Percentiles rank a stretch among this genome's conserved stretches.
Evolutionary conservation across 148 eudicot genomes (phyloP).

Genomic region (Linanthus parryae): DNA sequence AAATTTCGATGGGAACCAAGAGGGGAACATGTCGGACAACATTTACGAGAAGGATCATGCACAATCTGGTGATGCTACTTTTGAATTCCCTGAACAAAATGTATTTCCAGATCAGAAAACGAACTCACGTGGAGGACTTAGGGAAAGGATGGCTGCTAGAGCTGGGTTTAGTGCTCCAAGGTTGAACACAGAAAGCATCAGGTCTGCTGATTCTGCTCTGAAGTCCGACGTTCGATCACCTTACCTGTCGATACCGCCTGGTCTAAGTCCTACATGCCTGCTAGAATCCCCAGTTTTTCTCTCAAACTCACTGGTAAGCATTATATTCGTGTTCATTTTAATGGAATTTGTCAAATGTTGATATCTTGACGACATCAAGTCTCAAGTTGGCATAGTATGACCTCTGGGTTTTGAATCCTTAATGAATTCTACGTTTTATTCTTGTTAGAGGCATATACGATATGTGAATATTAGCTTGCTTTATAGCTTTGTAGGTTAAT

Average conservation of each 20-base stretch:
- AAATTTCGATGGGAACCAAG: conserved; percentile 9
- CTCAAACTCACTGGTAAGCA: conserved; percentile 45
- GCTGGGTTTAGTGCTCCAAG: conserved; percentile 53
- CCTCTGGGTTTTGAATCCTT: neutral
- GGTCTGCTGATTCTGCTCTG: conserved; percentile 22
- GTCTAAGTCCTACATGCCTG: conserved; percentile 42
- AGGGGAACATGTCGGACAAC: conserved; percentile 3
- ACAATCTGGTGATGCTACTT: conserved; percentile 6
- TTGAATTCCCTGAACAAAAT: conserved; percentile 15
- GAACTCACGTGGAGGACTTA: conserved; percentile 36
- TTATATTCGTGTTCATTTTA: too few relatives aligned
- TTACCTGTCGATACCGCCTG: conserved; percentile 39
- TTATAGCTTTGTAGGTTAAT: neutral
- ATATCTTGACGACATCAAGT: too few relatives aligned
- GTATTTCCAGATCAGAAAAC: conserved; percentile 23
- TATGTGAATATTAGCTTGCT: neutral
- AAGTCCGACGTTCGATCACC: conserved; percentile 31
- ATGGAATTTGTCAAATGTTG: too few relatives aligned
- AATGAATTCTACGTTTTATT: too few relatives aligned
- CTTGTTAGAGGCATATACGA: neutral
- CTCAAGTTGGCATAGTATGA: too few relatives aligned
- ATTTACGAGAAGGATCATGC: conserved; percentile 17
- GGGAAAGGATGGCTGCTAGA: conserved; percentile 45
- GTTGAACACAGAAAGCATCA: conserved; percentile 42
- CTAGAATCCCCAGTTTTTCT: conserved; percentile 62